Evolutionary conservation across 1,284 basidiomycete species (phyloP).

Genomic region (Moniliophthora roreri): DNA sequence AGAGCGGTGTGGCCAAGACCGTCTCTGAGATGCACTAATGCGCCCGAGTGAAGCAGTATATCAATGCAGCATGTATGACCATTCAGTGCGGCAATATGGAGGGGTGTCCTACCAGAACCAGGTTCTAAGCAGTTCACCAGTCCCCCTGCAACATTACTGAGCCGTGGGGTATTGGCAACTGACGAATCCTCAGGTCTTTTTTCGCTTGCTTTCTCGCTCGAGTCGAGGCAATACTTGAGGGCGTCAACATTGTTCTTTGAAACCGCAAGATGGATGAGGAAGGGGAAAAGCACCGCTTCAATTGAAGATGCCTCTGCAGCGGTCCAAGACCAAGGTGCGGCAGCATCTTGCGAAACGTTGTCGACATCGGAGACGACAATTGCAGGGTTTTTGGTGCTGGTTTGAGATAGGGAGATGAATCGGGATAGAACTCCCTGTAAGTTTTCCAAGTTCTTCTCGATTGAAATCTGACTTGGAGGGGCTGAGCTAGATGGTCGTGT

Average conservation of each 20-base stretch:
- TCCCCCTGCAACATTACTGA: constrained; percentile 54
- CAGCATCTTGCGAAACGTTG: constrained; percentile 43
- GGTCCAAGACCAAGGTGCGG: constrained; percentile 77
- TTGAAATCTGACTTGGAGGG: constrained; percentile 37
- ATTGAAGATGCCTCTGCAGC: constrained; percentile 68
- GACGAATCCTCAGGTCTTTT: constrained; percentile 13
- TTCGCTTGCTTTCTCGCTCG: no score
- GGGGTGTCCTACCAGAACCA: constrained; percentile 70
- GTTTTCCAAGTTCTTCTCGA: constrained; percentile 54
- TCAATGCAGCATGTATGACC: constrained; percentile 58
- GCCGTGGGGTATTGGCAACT: constrained; percentile 24
- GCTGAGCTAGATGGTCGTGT: constrained; percentile 48
- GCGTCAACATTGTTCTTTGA: constrained; percentile 64
- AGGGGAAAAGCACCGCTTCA: constrained; percentile 70
- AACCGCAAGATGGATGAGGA: constrained; percentile 76
- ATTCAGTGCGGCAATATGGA: constrained; percentile 80
- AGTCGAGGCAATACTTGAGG: constrained; percentile 56
- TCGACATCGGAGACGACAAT: constrained; percentile 44
- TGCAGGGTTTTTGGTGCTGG: constrained; percentile 27
- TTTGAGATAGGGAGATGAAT: constrained; percentile 60
- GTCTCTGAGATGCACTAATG: constrained; percentile 85
- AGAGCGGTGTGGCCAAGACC: constrained; percentile 78
- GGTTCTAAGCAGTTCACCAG: constrained; percentile 70
- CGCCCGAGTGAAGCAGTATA: constrained; percentile 72
- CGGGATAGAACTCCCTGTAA: constrained; percentile 66